Evolutionary conservation across 2,329 filamentous ascomycete genomes (phyloP), one percentile per base, ranked within the genome.

Genomic region (Ophiostoma novo-ulmi): DNA sequence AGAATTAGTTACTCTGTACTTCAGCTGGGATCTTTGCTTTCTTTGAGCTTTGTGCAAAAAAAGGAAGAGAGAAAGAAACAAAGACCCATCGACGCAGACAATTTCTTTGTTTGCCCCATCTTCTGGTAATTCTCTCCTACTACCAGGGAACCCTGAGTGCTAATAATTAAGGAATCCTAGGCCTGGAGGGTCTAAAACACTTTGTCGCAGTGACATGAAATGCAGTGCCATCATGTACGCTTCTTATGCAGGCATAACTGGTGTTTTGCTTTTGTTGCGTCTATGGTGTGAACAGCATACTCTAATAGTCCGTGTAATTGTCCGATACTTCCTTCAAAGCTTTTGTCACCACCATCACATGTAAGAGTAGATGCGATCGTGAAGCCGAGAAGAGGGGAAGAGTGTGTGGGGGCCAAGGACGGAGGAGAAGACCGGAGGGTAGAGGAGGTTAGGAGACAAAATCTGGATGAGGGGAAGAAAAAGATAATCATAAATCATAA

Each of bases 331-430:
- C 48, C 52, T 58, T n/a, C 52, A 58, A 63, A 20, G 58, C 58
- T 63, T 63, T 26, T 35, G 8, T 26, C 52, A 22, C 20, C n/a
- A 11, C 52, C 11, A 31, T 63, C 58, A 63, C 58, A 63, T 63
- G 58, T 26, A 35, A 63, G 58, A 5, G n/a, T n/a, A 36, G 26
- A 63, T 35, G 26, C 4, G 6, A 5, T 63, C 11, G 6, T 35
- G 26, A 63, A 31, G 26, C 58, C 58, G 58, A 63, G 58, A 63
- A 63, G 58, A 63, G 58, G 58, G 58, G 58, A 58, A 63, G 26
- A 35, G 58, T 36, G 55, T n/a, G 58, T 63, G 58, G 22, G 26
- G 58, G 26, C 55, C 35, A 14, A 35, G 11, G 26, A 35, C 5
- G 35, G 55, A 35, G 52, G 14, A 41, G 39, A 41, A 41, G 39